A percentile compares a stretch with the other conserved stretches of the same genome.
phyloP scores from a whole-genome alignment of 768 basidiomycete species.

The Suillus cothurnatus region DNA sequence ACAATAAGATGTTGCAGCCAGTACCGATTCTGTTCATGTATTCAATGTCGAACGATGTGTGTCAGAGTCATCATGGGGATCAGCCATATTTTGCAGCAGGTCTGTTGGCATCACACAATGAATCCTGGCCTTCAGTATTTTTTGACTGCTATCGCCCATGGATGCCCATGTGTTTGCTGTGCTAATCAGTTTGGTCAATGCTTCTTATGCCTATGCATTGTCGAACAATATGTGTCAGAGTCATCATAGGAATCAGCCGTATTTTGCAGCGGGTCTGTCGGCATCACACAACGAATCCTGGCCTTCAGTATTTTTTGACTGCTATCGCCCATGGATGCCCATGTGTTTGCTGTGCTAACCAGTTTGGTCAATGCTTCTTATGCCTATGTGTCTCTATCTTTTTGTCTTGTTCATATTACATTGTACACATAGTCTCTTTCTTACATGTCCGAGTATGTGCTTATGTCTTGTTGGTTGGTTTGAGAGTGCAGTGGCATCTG shows the following conservation, averaged over 20 bases:
- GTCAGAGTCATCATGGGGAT: background rate
- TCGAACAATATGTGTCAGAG: background rate
- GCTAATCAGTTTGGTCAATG: too few relatives aligned
- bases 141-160: too few relatives aligned
- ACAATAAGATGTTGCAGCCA: conserved; percentile 32
- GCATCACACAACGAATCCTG: conserved; percentile 5
- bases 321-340: background rate
- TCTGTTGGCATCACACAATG: conserved; percentile 1
- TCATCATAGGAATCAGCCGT: background rate
- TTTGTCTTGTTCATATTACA: background rate
- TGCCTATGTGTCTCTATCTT: conserved; percentile 8
- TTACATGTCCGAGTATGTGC: conserved; percentile 2
- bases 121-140: conserved; percentile 9
- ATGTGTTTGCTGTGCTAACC: background rate
- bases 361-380: background rate
- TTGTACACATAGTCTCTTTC: conserved; percentile 1
- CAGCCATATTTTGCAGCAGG: background rate
- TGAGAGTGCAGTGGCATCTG: conserved; percentile 3
- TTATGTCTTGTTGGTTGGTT: conserved; percentile 4
- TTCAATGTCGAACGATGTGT: conserved; percentile 18
- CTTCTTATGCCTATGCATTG: too few relatives aligned
- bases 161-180: too few relatives aligned
- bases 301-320: conserved; percentile 9
- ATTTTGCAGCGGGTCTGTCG: background rate
- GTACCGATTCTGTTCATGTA: conserved; percentile 24